phyloP scores from a whole-genome alignment of 305 asterid genomes.

The Galium porrigens region DNA sequence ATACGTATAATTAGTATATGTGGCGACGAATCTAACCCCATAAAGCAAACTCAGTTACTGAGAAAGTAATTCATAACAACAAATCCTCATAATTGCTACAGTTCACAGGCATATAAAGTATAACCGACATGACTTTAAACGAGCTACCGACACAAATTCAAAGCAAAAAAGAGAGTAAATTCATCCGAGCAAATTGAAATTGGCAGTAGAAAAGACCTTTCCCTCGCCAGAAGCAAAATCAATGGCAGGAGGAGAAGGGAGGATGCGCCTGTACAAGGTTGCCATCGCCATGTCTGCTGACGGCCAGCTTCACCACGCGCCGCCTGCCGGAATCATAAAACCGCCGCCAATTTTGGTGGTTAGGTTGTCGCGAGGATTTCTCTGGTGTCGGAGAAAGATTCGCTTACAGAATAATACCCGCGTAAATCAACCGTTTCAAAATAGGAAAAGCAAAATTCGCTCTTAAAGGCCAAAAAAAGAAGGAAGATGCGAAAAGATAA shows the following conservation, averaged over 20 bases:
- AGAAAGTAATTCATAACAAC: background rate
- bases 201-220: conserved; percentile 31
- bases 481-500: background rate
- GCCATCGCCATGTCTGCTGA: conserved; percentile 52
- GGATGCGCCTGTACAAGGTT: conserved; percentile 65
- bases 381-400: background rate
- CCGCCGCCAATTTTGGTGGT: background rate
- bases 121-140: background rate
- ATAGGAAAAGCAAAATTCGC: background rate
- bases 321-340: background rate
- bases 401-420: conserved; percentile 7
- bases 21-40: background rate
- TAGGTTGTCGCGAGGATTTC: conserved; percentile 4
- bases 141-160: background rate
- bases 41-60: background rate
- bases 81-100: background rate
- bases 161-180: background rate
- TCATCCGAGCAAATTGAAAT: background rate
- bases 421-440: conserved; percentile 21
- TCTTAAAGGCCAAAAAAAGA: background rate
- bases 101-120: background rate
- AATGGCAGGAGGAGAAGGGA: conserved; percentile 88
- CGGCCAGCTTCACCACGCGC: background rate
- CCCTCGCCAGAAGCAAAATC: conserved; percentile 84
- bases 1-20: background rate